phyloP scores from a whole-genome alignment of 257 asterid species.

The Fraxinus pennsylvanica region DNA sequence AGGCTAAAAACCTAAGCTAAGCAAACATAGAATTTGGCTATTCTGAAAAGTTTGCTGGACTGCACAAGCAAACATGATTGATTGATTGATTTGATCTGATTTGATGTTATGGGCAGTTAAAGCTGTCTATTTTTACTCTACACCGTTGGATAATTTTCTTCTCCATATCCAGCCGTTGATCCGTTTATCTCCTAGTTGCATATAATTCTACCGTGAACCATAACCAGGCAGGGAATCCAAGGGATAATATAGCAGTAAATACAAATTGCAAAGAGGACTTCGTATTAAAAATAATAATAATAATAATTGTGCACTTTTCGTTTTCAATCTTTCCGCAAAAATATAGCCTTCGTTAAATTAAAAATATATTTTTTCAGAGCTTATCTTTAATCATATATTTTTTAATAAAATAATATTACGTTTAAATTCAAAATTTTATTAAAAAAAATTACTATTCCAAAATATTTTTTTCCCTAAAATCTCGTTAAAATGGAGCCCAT shows the following conservation, averaged over 20 bases:
- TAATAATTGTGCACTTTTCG: too few species aligned
- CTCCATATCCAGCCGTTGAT: not conserved
- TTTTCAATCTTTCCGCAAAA: too few species aligned
- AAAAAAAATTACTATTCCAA: too few species aligned
- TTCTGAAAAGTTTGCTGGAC: constrained; percentile 37
- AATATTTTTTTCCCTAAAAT: too few species aligned
- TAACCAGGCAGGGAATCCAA: constrained; percentile 2
- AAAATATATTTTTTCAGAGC: too few species aligned
- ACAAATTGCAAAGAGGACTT: not conserved
- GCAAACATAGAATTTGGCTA: not conserved
- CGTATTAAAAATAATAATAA: not conserved
- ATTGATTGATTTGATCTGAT: constrained; percentile 58
- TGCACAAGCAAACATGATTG: constrained; percentile 53
- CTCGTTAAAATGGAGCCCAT: too few species aligned
- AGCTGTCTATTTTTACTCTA: constrained; percentile 33
- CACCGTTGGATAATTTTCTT: not conserved
- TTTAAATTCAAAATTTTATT: too few species aligned
- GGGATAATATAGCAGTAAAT: not conserved
- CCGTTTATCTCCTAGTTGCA: not conserved
- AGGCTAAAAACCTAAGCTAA: not conserved
- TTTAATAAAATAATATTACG: too few species aligned
- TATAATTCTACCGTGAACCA: not conserved
- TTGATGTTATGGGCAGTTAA: constrained; percentile 60
- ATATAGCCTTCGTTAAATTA: too few species aligned
- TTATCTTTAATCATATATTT: too few species aligned